A percentile compares a stretch with the other conserved stretches of the same genome.
These are phyloP conservation scores for Myriosclerotinia scirpicola DNA, from an alignment of 2,329 filamentous ascomycete species.

Conservation along the genomic window DNA sequence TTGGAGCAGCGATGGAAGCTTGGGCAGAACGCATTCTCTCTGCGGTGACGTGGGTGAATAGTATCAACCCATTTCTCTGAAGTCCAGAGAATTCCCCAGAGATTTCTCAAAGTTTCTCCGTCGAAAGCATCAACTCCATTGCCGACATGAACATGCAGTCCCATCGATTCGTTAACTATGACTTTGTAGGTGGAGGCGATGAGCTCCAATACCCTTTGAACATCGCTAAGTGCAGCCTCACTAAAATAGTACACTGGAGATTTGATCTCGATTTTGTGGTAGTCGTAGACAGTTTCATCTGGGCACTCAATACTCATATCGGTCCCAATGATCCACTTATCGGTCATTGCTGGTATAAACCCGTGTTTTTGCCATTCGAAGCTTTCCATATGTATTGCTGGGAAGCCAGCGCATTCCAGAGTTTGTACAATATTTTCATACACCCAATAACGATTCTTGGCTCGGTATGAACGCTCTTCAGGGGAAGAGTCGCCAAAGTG, in stretches of 20 bases:
- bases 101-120: slow-evolving; percentile 35
- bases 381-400: slow-evolving; percentile 2
- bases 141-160: slow-evolving; percentile 42
- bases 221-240: slow-evolving; percentile 3
- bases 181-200: slow-evolving; percentile 30
- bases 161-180: slow-evolving; percentile 32
- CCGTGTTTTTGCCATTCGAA: background rate
- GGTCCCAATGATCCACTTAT: slow-evolving; percentile 12
- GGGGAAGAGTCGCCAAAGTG: background rate
- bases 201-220: slow-evolving; percentile 12
- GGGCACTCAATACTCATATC: slow-evolving; percentile 3
- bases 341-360: background rate
- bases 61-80: slow-evolving; percentile 37
- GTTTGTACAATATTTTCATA: slow-evolving; percentile 13
- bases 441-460: background rate
- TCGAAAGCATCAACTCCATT: slow-evolving; percentile 34
- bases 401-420: background rate
- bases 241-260: slow-evolving; percentile 19
- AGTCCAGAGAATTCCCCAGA: slow-evolving; percentile 35
- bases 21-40: slow-evolving; percentile 6
- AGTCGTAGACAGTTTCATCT: slow-evolving; percentile 11
- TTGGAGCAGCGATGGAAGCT: slow-evolving; percentile 5
- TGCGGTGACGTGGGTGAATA: slow-evolving; percentile 31
- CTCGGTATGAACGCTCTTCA: background rate
- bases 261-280: slow-evolving; percentile 7